Evolutionary conservation across 805 yeast genomes (phyloP).

Genomic region (Candida vaughaniae): DNA sequence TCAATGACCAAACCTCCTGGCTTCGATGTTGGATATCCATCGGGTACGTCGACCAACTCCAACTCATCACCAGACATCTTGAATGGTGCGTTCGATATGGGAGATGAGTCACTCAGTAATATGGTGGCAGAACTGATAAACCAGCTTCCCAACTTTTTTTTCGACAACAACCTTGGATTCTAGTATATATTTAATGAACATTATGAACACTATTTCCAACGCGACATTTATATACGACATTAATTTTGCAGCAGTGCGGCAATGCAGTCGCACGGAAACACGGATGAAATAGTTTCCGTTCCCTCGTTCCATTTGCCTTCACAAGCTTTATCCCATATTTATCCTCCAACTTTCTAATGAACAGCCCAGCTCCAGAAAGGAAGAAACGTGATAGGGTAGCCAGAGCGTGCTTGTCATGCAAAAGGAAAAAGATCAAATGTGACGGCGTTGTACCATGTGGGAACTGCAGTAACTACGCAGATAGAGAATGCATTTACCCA

Average conservation of each 20-base stretch:
- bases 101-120: conserved; percentile 22
- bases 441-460: conserved; percentile 37
- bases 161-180: conserved; percentile 32
- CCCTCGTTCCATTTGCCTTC: too few relatives aligned
- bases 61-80: not conserved
- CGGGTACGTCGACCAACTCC: not conserved
- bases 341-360: too few relatives aligned
- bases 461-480: conserved; percentile 25
- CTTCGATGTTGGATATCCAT: not conserved
- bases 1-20: not conserved
- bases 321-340: too few relatives aligned
- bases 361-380: too few relatives aligned
- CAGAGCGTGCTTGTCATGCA: conserved; percentile 38
- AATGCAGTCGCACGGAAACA: too few relatives aligned
- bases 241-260: too few relatives aligned
- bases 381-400: conserved; percentile 30
- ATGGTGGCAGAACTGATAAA: conserved; percentile 25
- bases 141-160: conserved; percentile 38
- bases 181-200: too few relatives aligned
- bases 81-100: conserved; percentile 14
- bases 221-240: too few relatives aligned
- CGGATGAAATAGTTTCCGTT: too few relatives aligned
- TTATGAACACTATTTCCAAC: too few relatives aligned
- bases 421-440: conserved; percentile 37
- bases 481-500: conserved; percentile 26